Conservation (phyloP, 352 stramenopile species). For the Stramenopiles sp. region DNA sequence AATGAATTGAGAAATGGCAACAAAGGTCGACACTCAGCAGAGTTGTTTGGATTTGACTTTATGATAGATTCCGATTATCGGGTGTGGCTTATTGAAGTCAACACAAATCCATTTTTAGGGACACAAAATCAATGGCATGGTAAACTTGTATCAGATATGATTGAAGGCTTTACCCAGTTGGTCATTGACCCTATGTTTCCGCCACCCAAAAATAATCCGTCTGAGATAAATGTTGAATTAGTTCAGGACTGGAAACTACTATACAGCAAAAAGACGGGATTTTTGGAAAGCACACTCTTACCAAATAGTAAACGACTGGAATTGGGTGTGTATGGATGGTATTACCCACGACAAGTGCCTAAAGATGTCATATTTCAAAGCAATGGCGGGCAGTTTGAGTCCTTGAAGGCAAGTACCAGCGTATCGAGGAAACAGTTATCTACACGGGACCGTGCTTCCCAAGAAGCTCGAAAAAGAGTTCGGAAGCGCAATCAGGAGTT, state of each 20-base stretch:
- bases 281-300: not conserved
- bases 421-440: not conserved
- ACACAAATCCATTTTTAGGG: constrained; percentile 12
- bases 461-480: not conserved
- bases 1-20: not conserved
- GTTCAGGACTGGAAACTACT: not conserved
- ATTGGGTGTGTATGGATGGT: not conserved
- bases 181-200: constrained; percentile 1
- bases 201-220: not conserved
- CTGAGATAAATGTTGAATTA: not conserved
- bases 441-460: not conserved
- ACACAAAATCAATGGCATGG: constrained; percentile 11
- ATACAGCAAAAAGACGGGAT: not conserved
- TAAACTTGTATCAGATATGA: constrained; percentile 2
- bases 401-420: not conserved
- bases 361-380: not conserved
- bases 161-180: not conserved
- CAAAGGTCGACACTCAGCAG: not conserved
- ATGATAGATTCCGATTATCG: constrained; percentile 5
- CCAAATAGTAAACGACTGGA: not conserved
- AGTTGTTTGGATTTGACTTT: constrained; percentile 12
- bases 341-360: not conserved
- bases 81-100: constrained; percentile 5
- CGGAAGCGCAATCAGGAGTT: not conserved
- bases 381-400: not conserved